Evolutionary conservation across 306 rosid genomes (phyloP).

Genomic region (Trichosanthes cucumerina): DNA sequence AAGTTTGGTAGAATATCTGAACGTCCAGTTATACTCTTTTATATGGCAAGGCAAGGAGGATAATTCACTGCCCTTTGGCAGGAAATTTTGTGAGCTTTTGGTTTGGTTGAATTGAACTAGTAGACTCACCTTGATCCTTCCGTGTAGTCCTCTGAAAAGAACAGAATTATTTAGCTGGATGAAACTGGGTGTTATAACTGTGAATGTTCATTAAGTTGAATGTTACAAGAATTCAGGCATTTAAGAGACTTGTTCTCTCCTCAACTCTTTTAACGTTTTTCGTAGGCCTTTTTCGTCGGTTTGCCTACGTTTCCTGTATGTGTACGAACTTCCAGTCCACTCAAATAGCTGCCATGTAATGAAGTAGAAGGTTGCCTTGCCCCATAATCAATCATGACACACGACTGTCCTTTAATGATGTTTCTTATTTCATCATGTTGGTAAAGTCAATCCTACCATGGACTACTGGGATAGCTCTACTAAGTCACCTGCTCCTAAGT

Average conservation of each 20-base stretch:
- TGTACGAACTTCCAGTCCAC: not conserved
- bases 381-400: no score
- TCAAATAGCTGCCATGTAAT: not conserved
- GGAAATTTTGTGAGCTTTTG: not conserved
- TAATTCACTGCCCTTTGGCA: not conserved
- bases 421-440: no score
- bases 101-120: slow-evolving; percentile 1
- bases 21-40: not conserved
- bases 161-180: not conserved
- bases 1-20: not conserved
- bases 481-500: no score
- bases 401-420: no score
- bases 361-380: no score
- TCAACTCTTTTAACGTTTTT: not conserved
- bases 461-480: no score
- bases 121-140: not conserved
- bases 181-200: not conserved
- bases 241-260: not conserved
- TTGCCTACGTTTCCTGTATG: not conserved
- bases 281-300: no score
- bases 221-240: not conserved
- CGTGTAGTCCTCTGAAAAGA: not conserved
- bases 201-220: not conserved
- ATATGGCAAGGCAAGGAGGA: not conserved
- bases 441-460: no score